A percentile compares a stretch with the other conserved stretches of the same genome.
These are phyloP conservation scores for Parasitella parasitica DNA, from an alignment of 371 early-diverging fungal genomes.

Conservation along the genomic window DNA sequence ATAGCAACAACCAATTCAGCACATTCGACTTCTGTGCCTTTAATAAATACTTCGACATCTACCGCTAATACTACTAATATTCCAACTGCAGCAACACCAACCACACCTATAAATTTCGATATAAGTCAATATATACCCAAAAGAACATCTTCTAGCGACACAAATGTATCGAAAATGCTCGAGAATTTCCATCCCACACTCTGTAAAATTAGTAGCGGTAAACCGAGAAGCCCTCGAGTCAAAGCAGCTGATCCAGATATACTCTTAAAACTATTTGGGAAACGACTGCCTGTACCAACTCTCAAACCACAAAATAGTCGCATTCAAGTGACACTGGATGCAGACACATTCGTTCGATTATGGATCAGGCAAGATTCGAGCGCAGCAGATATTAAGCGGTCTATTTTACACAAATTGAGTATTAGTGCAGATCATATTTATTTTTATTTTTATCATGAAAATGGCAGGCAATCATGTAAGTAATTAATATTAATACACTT, in stretches of 20 bases:
- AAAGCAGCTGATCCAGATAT: conserved; percentile 19
- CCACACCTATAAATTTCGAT: conserved; percentile 7
- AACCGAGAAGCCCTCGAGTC: conserved; percentile 15
- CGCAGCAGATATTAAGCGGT: conserved; percentile 12
- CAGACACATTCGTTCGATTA: conserved; percentile 26
- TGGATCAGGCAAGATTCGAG: conserved; percentile 10
- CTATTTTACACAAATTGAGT: conserved; percentile 17
- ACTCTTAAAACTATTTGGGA: conserved; percentile 19
- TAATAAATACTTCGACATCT: not conserved
- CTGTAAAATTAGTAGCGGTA: not conserved
- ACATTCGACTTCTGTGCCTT: not conserved
- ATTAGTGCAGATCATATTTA: conserved; percentile 21
- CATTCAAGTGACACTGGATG: conserved; percentile 31
- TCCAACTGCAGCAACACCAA: not conserved
- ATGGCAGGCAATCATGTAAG: conserved; percentile 27
- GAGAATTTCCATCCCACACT: conserved; percentile 21
- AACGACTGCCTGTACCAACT: conserved; percentile 16
- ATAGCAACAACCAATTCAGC: not conserved
- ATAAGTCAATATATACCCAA: conserved; percentile 31
- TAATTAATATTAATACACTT: not conserved
- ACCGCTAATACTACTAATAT: not conserved
- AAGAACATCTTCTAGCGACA: conserved; percentile 25
- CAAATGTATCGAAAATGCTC: conserved; percentile 17
- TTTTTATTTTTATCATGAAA: conserved; percentile 31
- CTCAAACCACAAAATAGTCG: conserved; percentile 21